Base-by-base conservation (phyloP, 257 asterid genomes). In the Solanum medicagineum region DNA sequence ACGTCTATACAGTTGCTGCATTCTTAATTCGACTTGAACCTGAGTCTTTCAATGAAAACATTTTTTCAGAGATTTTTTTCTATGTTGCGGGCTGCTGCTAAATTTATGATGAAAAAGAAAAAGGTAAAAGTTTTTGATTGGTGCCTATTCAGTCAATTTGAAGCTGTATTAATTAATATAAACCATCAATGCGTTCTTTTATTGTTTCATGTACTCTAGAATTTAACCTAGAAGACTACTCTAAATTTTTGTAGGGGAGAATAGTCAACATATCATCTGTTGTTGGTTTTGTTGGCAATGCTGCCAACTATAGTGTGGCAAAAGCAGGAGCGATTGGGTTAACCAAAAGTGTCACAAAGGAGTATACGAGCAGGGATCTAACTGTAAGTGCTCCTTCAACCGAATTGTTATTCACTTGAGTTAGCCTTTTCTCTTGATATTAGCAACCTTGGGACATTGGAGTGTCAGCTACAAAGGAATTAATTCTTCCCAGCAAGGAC, bases 281-380 rank as follows among this genome's bases (percentile, higher is more conserved):
- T 60, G 98, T 97, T 83, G 99, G 99, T 88, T 95, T 95, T 24
- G 94, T 93, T 85, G 98, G 99, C 87, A 97, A 95, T 88, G 91
- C 87, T 73, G 98, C 98, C 89, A 97, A 97, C 87, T 97, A 95
- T 49, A 93, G 98, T 88, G 98, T 99, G 77, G 98, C 97, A 88
- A 95, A 97, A 92, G 99, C 98, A 14, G 99, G 98, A 77, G 98
- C 95, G 49, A 94, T 95, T 90, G 99, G 99, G 84, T 87, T 97
- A 59, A 95, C 98, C 32, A 97, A 94, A 92, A 71, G 93, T 32
- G 98, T 97, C 81, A 98, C 99, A 53, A 95, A 93, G 91, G 99
- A 97, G 87, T 97, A 94, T 73, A 88, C 99, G 80, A 95, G 98
- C 93, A 90, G 97, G 91, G 93, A 93, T 83, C 92, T 96, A 45